Evolutionary conservation across 2,329 filamentous ascomycete genomes (phyloP).

Genomic region (Raffaelea ambrosiae): DNA sequence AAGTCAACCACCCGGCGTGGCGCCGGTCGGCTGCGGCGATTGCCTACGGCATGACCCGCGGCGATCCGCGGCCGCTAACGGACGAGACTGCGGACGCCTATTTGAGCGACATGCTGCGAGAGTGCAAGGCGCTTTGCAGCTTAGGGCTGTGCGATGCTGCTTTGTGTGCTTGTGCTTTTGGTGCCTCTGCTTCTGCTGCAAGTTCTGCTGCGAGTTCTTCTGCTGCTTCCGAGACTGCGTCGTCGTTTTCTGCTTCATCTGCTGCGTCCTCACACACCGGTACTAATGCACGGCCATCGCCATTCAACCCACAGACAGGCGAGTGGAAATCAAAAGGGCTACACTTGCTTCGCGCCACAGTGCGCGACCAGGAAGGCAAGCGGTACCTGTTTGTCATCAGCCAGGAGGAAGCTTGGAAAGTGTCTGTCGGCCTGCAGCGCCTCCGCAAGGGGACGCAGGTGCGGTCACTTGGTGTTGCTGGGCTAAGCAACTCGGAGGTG

Average conservation of each 20-base stretch:
- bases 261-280: slow-evolving; percentile 15
- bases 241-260: slow-evolving; percentile 8
- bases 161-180: slow-evolving; percentile 17
- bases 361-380: slow-evolving; percentile 59
- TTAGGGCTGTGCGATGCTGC: slow-evolving; percentile 39
- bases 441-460: slow-evolving; percentile 53
- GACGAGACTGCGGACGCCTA: slow-evolving; percentile 61
- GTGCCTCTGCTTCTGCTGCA: slow-evolving; percentile 16
- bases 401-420: slow-evolving; percentile 61
- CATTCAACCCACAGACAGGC: slow-evolving; percentile 27
- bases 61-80: slow-evolving; percentile 42
- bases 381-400: slow-evolving; percentile 56
- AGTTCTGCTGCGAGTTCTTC: slow-evolving; percentile 9
- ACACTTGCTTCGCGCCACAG: slow-evolving; percentile 55
- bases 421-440: slow-evolving; percentile 52
- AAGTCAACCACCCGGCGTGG: slow-evolving; percentile 34
- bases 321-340: slow-evolving; percentile 47
- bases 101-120: slow-evolving; percentile 51
- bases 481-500: slow-evolving; percentile 46
- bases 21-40: slow-evolving; percentile 29
- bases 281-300: slow-evolving; percentile 30
- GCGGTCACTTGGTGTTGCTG: slow-evolving; percentile 48
- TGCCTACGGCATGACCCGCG: slow-evolving; percentile 35
- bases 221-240: slow-evolving; percentile 10
- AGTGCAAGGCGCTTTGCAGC: slow-evolving; percentile 57